Percentiles rank a stretch among this genome's conserved stretches.
phyloP scores from a whole-genome alignment of 108 stramenopile genomes.

The Pseudonitzschia multiseries region DNA sequence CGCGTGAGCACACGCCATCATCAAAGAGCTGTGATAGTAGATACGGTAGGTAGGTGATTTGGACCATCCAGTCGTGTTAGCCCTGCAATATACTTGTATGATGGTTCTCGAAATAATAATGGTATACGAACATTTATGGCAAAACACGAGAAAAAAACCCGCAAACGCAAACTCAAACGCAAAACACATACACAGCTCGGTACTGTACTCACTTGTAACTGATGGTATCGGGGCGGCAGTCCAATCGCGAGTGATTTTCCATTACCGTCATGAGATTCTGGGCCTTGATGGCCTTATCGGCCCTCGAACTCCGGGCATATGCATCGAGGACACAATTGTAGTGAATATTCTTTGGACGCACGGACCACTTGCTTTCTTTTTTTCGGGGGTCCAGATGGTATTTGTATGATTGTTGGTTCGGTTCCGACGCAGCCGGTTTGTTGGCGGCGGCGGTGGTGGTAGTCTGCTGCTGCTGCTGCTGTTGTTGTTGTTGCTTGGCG shows the following conservation, averaged over 20 bases:
- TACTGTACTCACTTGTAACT: conserved; percentile 46
- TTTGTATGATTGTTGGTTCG: too few species aligned
- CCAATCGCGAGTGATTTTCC: conserved; percentile 21
- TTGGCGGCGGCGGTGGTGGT: too few species aligned
- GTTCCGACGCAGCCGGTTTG: too few species aligned
- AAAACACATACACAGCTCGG: not conserved
- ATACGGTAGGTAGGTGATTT: not conserved
- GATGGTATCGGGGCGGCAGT: conserved; percentile 57
- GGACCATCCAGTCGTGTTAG: not conserved
- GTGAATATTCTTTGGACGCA: conserved; percentile 50
- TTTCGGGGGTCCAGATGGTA: too few species aligned
- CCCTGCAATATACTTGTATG: too few species aligned
- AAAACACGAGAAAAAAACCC: not conserved
- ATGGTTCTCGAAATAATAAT: not conserved
- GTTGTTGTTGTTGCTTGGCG: conserved; percentile 1
- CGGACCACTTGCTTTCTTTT: not conserved
- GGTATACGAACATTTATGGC: not conserved
- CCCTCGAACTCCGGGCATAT: conserved; percentile 43
- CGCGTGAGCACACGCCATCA: conserved; percentile 50
- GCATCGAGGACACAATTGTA: conserved; percentile 71
- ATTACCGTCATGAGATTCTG: conserved; percentile 42
- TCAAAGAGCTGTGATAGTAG: conserved; percentile 25
- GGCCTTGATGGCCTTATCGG: conserved; percentile 53
- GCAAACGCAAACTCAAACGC: not conserved
- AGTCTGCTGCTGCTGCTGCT: too few species aligned